Conservation (phyloP, 345 rosid species). For the Zanthoxylum bungeanum region DNA sequence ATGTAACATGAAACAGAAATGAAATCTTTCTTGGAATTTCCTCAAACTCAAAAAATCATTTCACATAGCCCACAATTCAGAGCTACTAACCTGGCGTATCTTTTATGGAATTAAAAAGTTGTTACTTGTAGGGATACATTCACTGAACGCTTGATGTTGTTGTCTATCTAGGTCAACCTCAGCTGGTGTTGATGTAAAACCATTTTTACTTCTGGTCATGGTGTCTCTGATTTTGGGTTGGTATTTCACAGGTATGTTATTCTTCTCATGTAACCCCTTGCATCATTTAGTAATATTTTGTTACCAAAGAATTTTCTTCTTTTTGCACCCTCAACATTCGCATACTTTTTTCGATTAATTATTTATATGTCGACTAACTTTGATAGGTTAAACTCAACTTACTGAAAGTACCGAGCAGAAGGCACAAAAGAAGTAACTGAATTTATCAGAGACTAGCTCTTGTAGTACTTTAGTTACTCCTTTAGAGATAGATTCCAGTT, state of each 20-base stretch:
- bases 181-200: conserved; percentile 30
- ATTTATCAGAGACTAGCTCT: neutral
- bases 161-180: conserved; percentile 52
- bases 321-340: neutral
- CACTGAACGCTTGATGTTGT: neutral
- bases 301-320: neutral
- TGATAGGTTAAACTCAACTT: conserved; percentile 12
- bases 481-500: neutral
- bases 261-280: neutral
- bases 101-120: neutral
- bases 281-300: neutral
- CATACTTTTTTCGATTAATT: neutral
- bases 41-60: neutral
- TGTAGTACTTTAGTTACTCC: neutral
- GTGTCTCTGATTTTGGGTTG: conserved; percentile 23
- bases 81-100: neutral
- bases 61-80: neutral
- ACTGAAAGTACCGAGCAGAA: conserved; percentile 1
- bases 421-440: conserved; percentile 5
- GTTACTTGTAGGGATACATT: neutral
- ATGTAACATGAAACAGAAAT: neutral
- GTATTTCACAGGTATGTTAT: conserved; percentile 35
- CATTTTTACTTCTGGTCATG: conserved; percentile 26
- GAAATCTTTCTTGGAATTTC: neutral
- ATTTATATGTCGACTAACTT: neutral